Evolutionary conservation across 2,329 filamentous ascomycete genomes (phyloP).

Genomic region (Paecilomyces niveus): DNA sequence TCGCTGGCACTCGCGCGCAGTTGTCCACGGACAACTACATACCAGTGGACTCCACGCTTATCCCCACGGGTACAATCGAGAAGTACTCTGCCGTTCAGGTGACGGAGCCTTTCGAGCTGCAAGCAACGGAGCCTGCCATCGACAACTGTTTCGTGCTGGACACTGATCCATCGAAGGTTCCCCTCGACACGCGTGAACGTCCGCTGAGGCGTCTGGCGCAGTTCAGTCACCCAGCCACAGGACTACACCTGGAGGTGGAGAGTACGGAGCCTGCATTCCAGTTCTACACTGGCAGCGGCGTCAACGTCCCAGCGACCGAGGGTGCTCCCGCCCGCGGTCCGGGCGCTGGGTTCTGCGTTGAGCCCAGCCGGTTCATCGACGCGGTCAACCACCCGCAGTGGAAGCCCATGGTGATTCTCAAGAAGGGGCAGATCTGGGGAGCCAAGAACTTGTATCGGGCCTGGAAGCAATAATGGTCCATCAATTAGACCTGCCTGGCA

Average conservation of each 20-base stretch:
- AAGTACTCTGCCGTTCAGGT: conserved; percentile 59
- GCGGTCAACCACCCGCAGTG: conserved; percentile 75
- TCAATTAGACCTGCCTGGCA: too few species aligned
- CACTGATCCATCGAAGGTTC: conserved; percentile 51
- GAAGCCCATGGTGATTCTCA: conserved; percentile 70
- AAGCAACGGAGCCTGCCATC: conserved; percentile 63
- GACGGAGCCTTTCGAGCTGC: conserved; percentile 63
- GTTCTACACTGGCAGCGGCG: conserved; percentile 87
- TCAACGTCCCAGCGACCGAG: conserved; percentile 62
- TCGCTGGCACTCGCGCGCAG: conserved; percentile 55
- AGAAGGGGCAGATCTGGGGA: conserved; percentile 79
- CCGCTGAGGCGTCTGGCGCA: conserved; percentile 62
- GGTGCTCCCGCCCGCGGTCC: conserved; percentile 56
- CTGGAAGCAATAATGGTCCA: conserved; percentile 63
- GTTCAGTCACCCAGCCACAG: conserved; percentile 66
- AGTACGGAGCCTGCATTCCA: conserved; percentile 96
- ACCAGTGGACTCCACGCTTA: conserved; percentile 63
- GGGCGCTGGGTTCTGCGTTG: conserved; percentile 79
- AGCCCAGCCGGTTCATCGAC: conserved; percentile 87
- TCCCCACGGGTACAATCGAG: conserved; percentile 63
- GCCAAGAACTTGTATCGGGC: conserved; percentile 74
- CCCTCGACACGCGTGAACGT: conserved; percentile 58
- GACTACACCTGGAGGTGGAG: conserved; percentile 75
- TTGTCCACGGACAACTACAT: conserved; percentile 60
- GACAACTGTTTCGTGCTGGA: conserved; percentile 88